A percentile compares a stretch with the other conserved stretches of the same genome.
Conservation (phyloP, 371 early-diverging fungal species). For the Cokeromyces recurvatus region DNA sequence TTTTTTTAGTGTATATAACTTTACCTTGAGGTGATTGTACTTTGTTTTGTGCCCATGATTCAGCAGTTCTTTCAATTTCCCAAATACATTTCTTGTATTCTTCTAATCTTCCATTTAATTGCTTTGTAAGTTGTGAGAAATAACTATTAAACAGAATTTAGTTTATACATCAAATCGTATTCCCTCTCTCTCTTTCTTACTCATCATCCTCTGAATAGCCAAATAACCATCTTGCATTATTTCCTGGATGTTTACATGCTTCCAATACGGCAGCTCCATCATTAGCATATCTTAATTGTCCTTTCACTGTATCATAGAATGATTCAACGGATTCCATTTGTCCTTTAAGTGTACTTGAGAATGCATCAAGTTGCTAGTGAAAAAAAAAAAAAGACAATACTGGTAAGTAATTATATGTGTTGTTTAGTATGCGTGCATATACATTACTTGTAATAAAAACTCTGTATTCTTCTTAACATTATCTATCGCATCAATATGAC, state of each 20-base stretch:
- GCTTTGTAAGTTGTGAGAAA: constrained; percentile 24
- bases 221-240: constrained; percentile 36
- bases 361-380: constrained; percentile 31
- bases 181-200: no score
- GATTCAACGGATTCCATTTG: constrained; percentile 21
- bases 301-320: constrained; percentile 28
- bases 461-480: constrained; percentile 23
- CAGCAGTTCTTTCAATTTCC: constrained; percentile 40
- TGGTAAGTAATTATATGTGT: no score
- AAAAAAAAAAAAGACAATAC: no score
- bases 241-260: constrained; percentile 31
- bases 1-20: neutral
- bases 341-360: constrained; percentile 25
- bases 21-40: constrained; percentile 42
- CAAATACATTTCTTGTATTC: constrained; percentile 36
- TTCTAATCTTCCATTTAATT: constrained; percentile 24
- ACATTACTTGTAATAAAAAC: constrained; percentile 26
- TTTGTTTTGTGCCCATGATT: constrained; percentile 33
- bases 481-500: constrained; percentile 25
- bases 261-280: constrained; percentile 36
- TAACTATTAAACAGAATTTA: constrained; percentile 19
- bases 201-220: constrained; percentile 36
- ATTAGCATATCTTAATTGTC: constrained; percentile 32
- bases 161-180: neutral
- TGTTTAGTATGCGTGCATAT: neutral